Base-by-base conservation (phyloP, 2,329 filamentous ascomycete species). In the Fusarium sp. region DNA sequence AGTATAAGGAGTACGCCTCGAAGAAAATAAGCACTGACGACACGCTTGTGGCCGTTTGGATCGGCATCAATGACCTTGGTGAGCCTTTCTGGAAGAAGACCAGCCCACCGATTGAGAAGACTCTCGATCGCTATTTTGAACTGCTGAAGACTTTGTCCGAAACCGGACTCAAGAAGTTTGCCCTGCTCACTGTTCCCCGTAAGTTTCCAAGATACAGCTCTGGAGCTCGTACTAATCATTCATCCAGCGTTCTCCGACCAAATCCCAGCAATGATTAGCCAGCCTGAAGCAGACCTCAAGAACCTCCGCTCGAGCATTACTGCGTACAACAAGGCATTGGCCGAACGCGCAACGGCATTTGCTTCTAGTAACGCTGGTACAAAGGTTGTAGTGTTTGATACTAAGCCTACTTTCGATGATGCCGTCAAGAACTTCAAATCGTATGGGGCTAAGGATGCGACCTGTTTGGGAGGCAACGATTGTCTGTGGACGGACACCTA, bases 51-150 rank as follows among this genome's bases (percentile, higher is more conserved):
- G 57, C 55, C 6, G 54, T 70, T 22, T 70, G 67, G 67, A 68
- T 70, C 24, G 67, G 67, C 0, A 70, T 68, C 45, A 70, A 68
- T 15, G 67, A 70, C 35, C 53, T 68, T 10, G 61, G 65, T 2
- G 62, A 70, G 39, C 47, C 65, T 1, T 70, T 65, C 47, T 70
- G 61, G 65, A 59, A 68, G 26, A 54, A 54, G 20, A 28, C 40
- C 0, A 35, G 46, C 1, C 28, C 65, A 1, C 67, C 65, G 2
- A n/a, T 68, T 2, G 48, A 50, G 4, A 52, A 62, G 30, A 59
- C 53, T 0, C 30, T 67, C 20, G 40, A 65, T 39, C 43, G 53
- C 1, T 62, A 65, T 26, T 65, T 65, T 33, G 52, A 62, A 13
- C 62, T 65, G 1, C 37, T 65, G 35, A 30, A 67, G 33, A 62